A percentile compares a stretch with the other conserved stretches of the same genome.
Conservation (phyloP, 192 early-diverging fungal genomes). For the Entomortierella beljakovae region DNA sequence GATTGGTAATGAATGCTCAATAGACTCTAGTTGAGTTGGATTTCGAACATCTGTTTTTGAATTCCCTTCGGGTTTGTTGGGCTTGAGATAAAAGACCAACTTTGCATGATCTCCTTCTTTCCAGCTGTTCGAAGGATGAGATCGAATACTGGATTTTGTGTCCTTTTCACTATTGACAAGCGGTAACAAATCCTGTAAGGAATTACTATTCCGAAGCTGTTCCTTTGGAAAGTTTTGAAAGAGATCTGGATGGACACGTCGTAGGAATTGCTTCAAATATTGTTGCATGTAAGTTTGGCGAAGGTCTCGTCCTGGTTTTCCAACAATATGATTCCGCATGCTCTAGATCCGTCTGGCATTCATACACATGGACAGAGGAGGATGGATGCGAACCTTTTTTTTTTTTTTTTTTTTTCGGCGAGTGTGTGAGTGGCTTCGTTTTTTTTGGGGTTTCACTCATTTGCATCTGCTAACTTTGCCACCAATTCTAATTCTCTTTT, state of each 20-base stretch:
- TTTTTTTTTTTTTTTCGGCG: no score
- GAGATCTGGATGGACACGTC: constrained; percentile 41
- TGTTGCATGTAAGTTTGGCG: constrained; percentile 34
- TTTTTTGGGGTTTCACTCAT: no score
- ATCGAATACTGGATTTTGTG: not conserved
- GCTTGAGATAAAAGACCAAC: constrained; percentile 28
- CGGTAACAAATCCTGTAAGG: constrained; percentile 36
- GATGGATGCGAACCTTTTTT: no score
- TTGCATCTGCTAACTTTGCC: no score
- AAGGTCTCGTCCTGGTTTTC: constrained; percentile 7
- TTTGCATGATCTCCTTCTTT: not conserved
- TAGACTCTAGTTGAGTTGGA: constrained; percentile 1
- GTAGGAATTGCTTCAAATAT: constrained; percentile 36
- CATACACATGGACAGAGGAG: no score
- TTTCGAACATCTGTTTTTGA: not conserved
- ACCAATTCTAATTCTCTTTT: no score
- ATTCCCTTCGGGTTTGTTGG: not conserved
- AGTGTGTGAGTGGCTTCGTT: no score
- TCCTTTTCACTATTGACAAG: constrained; percentile 21
- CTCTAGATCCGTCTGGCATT: no score
- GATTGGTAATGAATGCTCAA: constrained; percentile 29
- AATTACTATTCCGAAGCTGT: constrained; percentile 40
- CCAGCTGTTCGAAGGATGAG: not conserved
- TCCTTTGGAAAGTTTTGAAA: constrained; percentile 49
- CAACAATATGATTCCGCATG: constrained; percentile 13